phyloP scores from a whole-genome alignment of 306 rosid species.

The Begonia masoniana region DNA sequence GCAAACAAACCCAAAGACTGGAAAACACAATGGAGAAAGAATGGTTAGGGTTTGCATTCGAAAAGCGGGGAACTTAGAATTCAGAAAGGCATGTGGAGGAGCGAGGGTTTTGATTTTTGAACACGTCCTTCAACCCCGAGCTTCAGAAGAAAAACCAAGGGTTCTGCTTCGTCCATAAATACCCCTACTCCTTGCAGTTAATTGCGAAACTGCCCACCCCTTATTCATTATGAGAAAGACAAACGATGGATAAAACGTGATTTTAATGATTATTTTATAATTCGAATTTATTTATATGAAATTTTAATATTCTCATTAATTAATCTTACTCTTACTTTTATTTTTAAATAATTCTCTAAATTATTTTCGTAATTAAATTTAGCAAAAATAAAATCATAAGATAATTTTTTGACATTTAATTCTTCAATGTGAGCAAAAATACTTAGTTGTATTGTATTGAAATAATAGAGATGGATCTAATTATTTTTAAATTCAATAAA shows the following conservation, averaged over 20 bases:
- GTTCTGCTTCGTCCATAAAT: no score
- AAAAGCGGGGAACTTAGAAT: conserved; percentile 4
- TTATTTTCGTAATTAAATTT: no score
- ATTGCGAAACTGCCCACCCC: not conserved
- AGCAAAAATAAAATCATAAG: no score
- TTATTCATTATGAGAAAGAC: not conserved
- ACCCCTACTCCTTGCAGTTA: not conserved
- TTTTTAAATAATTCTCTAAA: no score
- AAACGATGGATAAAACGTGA: not conserved
- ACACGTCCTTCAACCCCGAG: conserved; percentile 23
- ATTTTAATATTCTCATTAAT: no score
- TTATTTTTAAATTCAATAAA: no score
- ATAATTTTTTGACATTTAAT: no score
- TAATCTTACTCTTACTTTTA: no score
- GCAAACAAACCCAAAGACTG: conserved; percentile 23
- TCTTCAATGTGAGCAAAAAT: no score
- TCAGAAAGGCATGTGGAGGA: conserved; percentile 21
- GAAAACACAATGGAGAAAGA: conserved; percentile 2
- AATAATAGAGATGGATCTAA: no score
- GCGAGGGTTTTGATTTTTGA: conserved; percentile 49
- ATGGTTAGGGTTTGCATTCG: conserved; percentile 40
- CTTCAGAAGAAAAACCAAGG: not conserved
- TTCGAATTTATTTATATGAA: no score
- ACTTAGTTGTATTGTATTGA: no score
- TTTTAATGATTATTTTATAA: not conserved